A percentile compares a stretch with the other conserved stretches of the same genome.
These are phyloP conservation scores for Trichosporon coremiiforme DNA, from an alignment of 1,284 basidiomycete species.

Conservation along the genomic window DNA sequence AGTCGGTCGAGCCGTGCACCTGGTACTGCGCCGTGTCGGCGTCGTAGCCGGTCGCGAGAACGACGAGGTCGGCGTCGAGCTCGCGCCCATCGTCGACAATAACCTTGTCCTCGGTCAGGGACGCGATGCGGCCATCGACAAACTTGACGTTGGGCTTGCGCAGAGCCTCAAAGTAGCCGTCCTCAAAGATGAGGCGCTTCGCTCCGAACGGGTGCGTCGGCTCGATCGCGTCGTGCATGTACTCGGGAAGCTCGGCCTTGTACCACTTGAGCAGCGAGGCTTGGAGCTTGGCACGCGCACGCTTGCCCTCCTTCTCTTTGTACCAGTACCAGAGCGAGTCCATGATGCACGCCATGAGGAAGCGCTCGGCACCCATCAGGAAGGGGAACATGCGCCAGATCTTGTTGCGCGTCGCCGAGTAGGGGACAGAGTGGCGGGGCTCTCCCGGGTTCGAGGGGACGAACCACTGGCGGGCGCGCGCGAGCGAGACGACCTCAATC, in stretches of 20 bases:
- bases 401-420: constrained; percentile 13
- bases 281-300: constrained; percentile 25
- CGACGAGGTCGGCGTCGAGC: constrained; percentile 30
- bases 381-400: constrained; percentile 24
- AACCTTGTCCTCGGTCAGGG: constrained; percentile 23
- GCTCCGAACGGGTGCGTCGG: constrained; percentile 23
- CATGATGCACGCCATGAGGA: constrained; percentile 23
- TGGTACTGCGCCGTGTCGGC: constrained; percentile 30
- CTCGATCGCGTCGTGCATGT: constrained; percentile 31
- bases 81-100: constrained; percentile 27
- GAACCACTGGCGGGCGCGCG: constrained; percentile 32
- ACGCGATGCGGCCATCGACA: constrained; percentile 29
- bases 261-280: constrained; percentile 27
- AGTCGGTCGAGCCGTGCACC: constrained; percentile 28
- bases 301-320: constrained; percentile 27
- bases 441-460: constrained; percentile 24
- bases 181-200: constrained; percentile 33
- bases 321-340: constrained; percentile 28
- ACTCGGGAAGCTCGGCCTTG: constrained; percentile 21
- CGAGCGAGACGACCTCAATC: constrained; percentile 32
- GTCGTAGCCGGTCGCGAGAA: constrained; percentile 31
- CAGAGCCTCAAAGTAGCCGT: constrained; percentile 33
- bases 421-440: constrained; percentile 25
- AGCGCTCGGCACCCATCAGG: constrained; percentile 26
- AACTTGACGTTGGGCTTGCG: constrained; percentile 27